These are phyloP conservation scores for Cladobotryum protrusum DNA, from an alignment of 2,329 filamentous ascomycete species.

Conservation along the genomic window DNA sequence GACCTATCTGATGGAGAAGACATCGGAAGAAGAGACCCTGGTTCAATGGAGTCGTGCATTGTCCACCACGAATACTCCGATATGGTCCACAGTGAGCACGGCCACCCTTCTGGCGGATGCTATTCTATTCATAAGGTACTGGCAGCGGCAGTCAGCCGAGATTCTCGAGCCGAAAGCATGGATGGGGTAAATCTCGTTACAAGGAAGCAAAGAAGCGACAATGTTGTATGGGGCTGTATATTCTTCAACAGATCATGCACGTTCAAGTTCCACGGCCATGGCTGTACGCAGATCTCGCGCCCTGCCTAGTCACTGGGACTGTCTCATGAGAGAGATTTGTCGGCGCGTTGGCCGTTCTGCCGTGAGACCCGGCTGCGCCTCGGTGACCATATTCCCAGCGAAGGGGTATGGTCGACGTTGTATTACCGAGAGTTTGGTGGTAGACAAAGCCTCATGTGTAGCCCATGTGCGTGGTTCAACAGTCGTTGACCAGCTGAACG, in stretches of 20 bases:
- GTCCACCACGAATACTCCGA: no score
- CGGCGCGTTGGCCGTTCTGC: slow-evolving; percentile 5
- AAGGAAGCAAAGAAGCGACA: neutral
- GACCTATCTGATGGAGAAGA: no score
- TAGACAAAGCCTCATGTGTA: slow-evolving; percentile 4
- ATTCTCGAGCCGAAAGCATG: neutral
- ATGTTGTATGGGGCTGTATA: slow-evolving; percentile 9
- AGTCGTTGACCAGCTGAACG: neutral
- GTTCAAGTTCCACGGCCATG: slow-evolving; percentile 10
- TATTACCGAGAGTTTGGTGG: slow-evolving; percentile 5
- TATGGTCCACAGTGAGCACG: no score
- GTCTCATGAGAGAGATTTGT: slow-evolving; percentile 8
- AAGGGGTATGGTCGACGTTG: slow-evolving; percentile 6
- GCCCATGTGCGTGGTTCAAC: no score
- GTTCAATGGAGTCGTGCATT: no score
- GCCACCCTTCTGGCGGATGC: no score
- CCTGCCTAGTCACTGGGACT: slow-evolving; percentile 5
- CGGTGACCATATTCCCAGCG: slow-evolving; percentile 4
- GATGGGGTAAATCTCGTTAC: neutral
- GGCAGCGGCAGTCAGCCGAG: no score
- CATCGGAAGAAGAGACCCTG: no score
- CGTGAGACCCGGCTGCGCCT: slow-evolving; percentile 6
- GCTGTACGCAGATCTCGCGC: slow-evolving; percentile 12
- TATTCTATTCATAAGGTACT: no score
- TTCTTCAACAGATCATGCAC: slow-evolving; percentile 10